Conservation (phyloP, 345 rosid species). For the Erodium maritimum region DNA sequence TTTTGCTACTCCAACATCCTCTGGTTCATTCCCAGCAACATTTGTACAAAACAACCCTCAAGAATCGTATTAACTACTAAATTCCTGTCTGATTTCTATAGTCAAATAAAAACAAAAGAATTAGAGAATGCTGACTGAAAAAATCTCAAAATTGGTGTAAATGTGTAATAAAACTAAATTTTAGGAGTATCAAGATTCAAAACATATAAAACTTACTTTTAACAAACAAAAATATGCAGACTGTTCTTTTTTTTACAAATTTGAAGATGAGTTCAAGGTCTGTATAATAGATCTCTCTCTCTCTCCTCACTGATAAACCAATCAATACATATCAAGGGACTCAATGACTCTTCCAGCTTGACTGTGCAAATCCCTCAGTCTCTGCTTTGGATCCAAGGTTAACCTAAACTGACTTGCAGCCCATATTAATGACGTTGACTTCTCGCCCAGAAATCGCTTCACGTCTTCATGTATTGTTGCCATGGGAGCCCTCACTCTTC, state of each 20-base stretch:
- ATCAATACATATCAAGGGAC: slow-evolving; percentile 65
- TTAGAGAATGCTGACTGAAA: no score
- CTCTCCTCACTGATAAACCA: not conserved
- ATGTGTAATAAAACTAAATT: no score
- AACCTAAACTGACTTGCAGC: slow-evolving; percentile 94
- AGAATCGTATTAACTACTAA: no score
- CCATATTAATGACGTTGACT: slow-evolving; percentile 90
- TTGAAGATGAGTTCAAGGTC: not conserved
- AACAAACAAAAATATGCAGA: no score
- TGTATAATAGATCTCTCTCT: not conserved
- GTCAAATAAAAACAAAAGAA: no score
- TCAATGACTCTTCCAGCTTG: slow-evolving; percentile 93
- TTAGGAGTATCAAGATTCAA: no score
- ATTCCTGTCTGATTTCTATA: no score
- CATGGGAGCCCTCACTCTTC: slow-evolving; percentile 67
- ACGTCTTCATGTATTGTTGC: slow-evolving; percentile 75
- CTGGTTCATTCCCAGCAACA: no score
- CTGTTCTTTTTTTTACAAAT: not conserved
- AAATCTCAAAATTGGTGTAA: no score
- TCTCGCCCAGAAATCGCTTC: slow-evolving; percentile 82
- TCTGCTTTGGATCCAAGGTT: slow-evolving; percentile 74
- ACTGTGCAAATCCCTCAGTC: slow-evolving; percentile 67
- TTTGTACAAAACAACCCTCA: no score
- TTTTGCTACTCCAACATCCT: no score
- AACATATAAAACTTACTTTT: no score